A percentile compares a stretch with the other conserved stretches of the same genome.
These are phyloP conservation scores for Raphanus raphanistrum DNA, from an alignment of 345 rosid species.

Conservation along the genomic window DNA sequence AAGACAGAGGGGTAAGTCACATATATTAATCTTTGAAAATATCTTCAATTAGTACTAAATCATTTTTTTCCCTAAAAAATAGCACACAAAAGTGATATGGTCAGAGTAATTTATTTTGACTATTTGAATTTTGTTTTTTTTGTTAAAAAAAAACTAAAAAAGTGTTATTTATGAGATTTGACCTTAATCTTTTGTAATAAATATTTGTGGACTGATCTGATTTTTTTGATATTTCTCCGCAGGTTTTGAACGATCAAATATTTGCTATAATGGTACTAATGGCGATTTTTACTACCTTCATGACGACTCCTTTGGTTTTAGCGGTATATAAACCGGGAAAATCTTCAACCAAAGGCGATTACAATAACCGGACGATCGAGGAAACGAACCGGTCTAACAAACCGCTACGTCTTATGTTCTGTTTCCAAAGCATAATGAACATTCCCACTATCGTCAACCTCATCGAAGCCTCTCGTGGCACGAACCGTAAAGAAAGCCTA, in stretches of 20 bases:
- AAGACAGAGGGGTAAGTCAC: constrained; percentile 46
- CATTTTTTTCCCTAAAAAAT: no score
- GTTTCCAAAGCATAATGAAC: constrained; percentile 56
- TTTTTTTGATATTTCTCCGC: constrained; percentile 3
- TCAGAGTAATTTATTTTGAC: not conserved
- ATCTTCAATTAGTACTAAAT: not conserved
- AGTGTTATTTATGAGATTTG: not conserved
- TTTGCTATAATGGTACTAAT: constrained; percentile 62
- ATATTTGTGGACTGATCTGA: not conserved
- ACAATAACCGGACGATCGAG: constrained; percentile 44
- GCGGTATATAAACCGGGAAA: constrained; percentile 63
- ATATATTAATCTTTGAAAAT: not conserved
- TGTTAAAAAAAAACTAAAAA: no score
- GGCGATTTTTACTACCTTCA: constrained; percentile 70
- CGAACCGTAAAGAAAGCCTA: constrained; percentile 60
- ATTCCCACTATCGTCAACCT: constrained; percentile 62
- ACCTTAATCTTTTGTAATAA: not conserved
- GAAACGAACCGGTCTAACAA: constrained; percentile 39
- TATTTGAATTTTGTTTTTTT: no score
- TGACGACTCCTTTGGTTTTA: constrained; percentile 65
- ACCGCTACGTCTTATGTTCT: constrained; percentile 51
- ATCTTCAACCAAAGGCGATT: constrained; percentile 34
- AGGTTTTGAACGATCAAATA: constrained; percentile 60
- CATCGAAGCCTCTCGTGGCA: constrained; percentile 74
- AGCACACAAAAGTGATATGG: not conserved